Evolutionary conservation across 805 yeast species (phyloP), one percentile per base, ranked within the genome.

Genomic region (Scheffersomyces amazonensis): DNA sequence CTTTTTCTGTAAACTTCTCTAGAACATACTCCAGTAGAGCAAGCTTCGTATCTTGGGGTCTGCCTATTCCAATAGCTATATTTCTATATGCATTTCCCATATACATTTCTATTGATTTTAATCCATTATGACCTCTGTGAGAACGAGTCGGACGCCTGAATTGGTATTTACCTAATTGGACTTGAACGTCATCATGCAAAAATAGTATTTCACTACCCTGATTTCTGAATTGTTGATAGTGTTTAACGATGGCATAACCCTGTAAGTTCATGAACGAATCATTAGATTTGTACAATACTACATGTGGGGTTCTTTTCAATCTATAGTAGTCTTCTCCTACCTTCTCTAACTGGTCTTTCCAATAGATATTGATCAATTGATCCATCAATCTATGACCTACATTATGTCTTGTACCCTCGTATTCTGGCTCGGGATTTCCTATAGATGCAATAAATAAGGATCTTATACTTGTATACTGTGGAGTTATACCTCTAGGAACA

Each of bases 41-140:
- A 0, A 60, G 53, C 30, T 68, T 69, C 36, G 76, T 66, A 5
- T 62, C 51, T 5, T 58, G 62, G 1, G 90, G 83, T 38, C 85
- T 66, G 1, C 87, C 95, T 12, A 90, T 84, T 0, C 97, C 97
- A 7, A 89, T 67, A 13, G 83, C 77, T 11, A 89, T 53, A 35
- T 87, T 76, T n/a, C 77, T 70, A 52, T 81, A 87, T 13, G 66
- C 69, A 24, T 69, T 66, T 0, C 82, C 81, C 25, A 74, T 56
- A 16, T 41, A 30, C 5, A 56, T 46, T 31, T 72, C 73, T 3
- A 90, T 72, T 29, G 83, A 76, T 43, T 73, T 73, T 19, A 90
- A 66, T 0, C 96, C 97, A 53, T 87, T 88, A 52, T 90, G 98
- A 0, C 96, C 96, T 32, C 93, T 67, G 12, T 80, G 71, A 31